phyloP scores from a whole-genome alignment of 129 eudicot species.

The Lactuca sativa region DNA sequence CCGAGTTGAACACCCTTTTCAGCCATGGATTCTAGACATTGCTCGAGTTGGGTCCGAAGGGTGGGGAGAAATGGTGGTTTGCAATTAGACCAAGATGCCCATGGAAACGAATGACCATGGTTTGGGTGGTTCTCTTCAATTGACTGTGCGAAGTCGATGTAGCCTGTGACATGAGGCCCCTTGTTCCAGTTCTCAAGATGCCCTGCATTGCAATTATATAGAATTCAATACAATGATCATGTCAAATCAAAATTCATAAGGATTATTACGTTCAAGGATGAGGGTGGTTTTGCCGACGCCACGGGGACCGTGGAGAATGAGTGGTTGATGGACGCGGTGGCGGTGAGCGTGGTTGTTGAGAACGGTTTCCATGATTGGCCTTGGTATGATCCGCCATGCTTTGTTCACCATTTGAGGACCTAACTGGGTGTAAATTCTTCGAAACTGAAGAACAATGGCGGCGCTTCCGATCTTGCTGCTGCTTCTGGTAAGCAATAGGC shows the following conservation, averaged over 20 bases:
- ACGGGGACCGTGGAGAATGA: constrained; percentile 93
- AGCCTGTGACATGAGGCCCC: constrained; percentile 80
- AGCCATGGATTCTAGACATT: constrained; percentile 66
- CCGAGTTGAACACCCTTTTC: constrained; percentile 61
- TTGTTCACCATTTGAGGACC: constrained; percentile 45
- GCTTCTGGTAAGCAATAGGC: constrained; percentile 1
- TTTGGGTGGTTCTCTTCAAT: constrained; percentile 60
- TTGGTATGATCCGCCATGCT: constrained; percentile 73
- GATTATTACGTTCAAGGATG: constrained; percentile 69
- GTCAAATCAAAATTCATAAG: background rate
- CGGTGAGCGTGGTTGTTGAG: constrained; percentile 88
- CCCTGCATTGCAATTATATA: constrained; percentile 44
- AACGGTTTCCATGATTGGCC: constrained; percentile 76
- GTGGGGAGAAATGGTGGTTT: constrained; percentile 48
- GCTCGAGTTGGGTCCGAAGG: constrained; percentile 53
- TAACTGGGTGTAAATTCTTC: background rate
- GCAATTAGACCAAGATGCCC: constrained; percentile 78
- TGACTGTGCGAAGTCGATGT: constrained; percentile 74
- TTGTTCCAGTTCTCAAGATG: constrained; percentile 73
- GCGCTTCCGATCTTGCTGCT: constrained; percentile 24
- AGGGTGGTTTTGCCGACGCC: constrained; percentile 98
- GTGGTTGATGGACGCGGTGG: constrained; percentile 90
- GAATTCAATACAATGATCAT: background rate
- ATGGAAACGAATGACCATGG: constrained; percentile 72
- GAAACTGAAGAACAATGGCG: background rate